Evolutionary conservation across 2,329 filamentous ascomycete species (phyloP), one percentile per base, ranked within the genome.

Genomic region (Claviceps capensis): DNA sequence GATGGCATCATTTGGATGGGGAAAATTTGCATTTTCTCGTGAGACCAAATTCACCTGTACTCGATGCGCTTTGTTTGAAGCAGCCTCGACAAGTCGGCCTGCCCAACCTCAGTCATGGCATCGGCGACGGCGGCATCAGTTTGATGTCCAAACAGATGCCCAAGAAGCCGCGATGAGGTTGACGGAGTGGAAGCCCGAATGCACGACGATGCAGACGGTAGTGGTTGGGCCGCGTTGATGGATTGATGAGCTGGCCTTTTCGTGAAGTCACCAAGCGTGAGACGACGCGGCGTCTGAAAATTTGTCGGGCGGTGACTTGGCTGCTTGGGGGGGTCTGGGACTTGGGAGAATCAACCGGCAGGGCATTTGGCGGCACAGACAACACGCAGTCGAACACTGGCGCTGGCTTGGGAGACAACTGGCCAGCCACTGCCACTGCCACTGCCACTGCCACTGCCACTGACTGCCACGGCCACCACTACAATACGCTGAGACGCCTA

Each of bases 91-190:
- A 78, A 74, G 74, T 82, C 79, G 76, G 76, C 73, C 70, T 74
- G 73, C 72, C 74, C 78, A 75, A 82, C 79, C 78, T 82, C 78
- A 79, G 74, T 82, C 80, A 83, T 83, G 77, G 78, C 80, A 82
- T 79, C 74, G 69, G 73, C 74, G 70, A 73, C 70, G 68, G 77
- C 79, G 78, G 82, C 80, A 83, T 83, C 79, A 79, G 80, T 82
- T 83, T 81, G 73, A 65, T 65, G 69, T 62, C 65, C 74, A 81
- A 82, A 80, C 75, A 74, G 73, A 79, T 74, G 76, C 62, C 58
- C 59, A 55, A 61, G 52, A 40, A 49, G 55, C 53, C 57, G 53
- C 53, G 59, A 52, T 51, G 53, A 56, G 53, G 54, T 53, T 53
- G 53, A 56, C 54, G 46, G 62, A 66, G 63, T 66, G 64, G 61